Percentiles rank a stretch among this genome's conserved stretches.
phyloP scores from a whole-genome alignment of 2,329 filamentous ascomycete species.

The Colletotrichum paranaense region DNA sequence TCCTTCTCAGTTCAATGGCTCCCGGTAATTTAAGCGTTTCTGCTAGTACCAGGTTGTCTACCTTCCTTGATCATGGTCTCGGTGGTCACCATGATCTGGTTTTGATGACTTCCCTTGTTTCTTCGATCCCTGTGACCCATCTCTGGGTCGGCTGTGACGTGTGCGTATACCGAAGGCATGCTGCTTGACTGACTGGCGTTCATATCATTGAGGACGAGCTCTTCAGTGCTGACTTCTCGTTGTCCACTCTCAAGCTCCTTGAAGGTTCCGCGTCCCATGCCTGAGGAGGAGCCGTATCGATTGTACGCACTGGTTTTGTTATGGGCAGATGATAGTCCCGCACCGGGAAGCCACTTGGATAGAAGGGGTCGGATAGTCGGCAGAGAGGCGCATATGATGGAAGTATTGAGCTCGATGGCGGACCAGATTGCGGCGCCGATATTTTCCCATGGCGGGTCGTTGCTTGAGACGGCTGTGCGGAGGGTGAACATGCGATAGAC shows the following conservation, averaged over 20 bases:
- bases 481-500: conserved; percentile 47
- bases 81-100: conserved; percentile 8
- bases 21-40: no score
- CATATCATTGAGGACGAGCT: conserved; percentile 40
- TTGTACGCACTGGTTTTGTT: conserved; percentile 35
- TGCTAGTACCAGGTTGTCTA: no score
- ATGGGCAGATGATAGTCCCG: conserved; percentile 35
- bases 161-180: conserved; percentile 15
- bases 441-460: conserved; percentile 49
- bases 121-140: neutral
- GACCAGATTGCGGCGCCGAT: conserved; percentile 48
- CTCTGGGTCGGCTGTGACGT: conserved; percentile 9
- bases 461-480: conserved; percentile 39
- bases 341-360: conserved; percentile 38
- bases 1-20: no score
- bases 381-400: conserved; percentile 52
- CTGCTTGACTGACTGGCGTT: neutral
- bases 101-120: neutral
- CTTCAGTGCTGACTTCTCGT: conserved; percentile 40
- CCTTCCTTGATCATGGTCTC: neutral
- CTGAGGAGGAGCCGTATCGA: conserved; percentile 34
- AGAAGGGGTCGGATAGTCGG: conserved; percentile 47
- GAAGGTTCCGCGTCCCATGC: conserved; percentile 17
- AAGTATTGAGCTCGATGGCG: conserved; percentile 51
- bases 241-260: conserved; percentile 28